Base-by-base conservation (phyloP, 305 asterid species). In the Solanum hybrid region DNA sequence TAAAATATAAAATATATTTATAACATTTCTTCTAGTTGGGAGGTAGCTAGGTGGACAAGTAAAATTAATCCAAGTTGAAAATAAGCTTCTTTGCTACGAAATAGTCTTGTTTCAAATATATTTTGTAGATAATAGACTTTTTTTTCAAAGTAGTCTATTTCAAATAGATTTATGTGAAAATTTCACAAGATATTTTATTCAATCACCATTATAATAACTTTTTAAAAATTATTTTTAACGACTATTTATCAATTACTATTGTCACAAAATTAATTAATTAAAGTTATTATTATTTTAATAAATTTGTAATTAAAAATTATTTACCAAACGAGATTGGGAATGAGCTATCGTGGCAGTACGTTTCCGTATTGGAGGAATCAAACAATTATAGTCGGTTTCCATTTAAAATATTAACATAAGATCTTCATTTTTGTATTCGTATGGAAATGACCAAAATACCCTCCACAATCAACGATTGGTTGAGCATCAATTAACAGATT, bases 181-280 rank as follows among this genome's bases (percentile, higher is more conserved):
- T 7, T 75, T 75, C 0, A 13, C 5, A 4, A 1, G 33, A 26
- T 61, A 7, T 71, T 71, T 71, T 5, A 71, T 71, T 71, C 31
- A 26, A 28, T 0, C 2, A 26, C 31, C 10, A 71, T 3, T 71
- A 71, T 3, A 0, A 0, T 11, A 11, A 26, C n/a, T 6, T 24
- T 67, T n/a, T 24, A 24, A n/a, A 69, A 46, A 46, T 14, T 46
- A 46, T 46, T 46, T 46, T 51, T 51, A 18, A 51, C 4, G 67
- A 51, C 1, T 51, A 51, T 16, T 51, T 51, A 51, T 57, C 0
- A 57, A 57, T 57, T 57, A 57, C 67, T 57, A 57, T 0, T 57
- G 67, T 57, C 18, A 57, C n/a, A 18, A 57, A 51, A 57, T 57
- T 6, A 51, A 51, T 51, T 51, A 51, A 51, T 51, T 16, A 6